phyloP scores from a whole-genome alignment of 306 rosid genomes.

The Trifolium repens region DNA sequence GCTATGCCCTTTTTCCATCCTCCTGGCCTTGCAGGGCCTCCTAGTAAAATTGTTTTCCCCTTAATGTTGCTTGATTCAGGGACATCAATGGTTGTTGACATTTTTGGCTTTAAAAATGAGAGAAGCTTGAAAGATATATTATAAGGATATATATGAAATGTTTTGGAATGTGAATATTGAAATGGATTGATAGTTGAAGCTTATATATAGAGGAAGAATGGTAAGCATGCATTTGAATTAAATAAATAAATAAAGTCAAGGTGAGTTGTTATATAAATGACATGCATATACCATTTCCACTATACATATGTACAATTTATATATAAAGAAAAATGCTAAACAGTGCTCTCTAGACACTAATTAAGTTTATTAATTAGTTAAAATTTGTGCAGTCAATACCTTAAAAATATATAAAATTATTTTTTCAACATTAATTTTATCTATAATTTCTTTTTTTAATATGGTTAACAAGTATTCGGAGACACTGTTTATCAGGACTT shows the following conservation, averaged over 20 bases:
- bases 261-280: slow-evolving; percentile 45
- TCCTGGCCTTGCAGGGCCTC: slow-evolving; percentile 32
- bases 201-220: slow-evolving; percentile 41
- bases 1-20: slow-evolving; percentile 70
- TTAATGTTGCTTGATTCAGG: slow-evolving; percentile 56
- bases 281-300: slow-evolving; percentile 37
- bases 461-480: too few relatives aligned
- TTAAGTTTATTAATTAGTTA: too few relatives aligned
- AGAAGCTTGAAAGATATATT: slow-evolving; percentile 26
- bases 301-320: not conserved
- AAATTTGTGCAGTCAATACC: too few relatives aligned
- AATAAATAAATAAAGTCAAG: slow-evolving; percentile 4
- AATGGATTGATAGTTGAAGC: slow-evolving; percentile 33
- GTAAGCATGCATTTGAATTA: slow-evolving; percentile 1
- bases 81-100: slow-evolving; percentile 68
- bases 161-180: slow-evolving; percentile 28
- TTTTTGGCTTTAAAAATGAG: slow-evolving; percentile 34
- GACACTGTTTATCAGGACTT: too few relatives aligned
- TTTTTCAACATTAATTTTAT: too few relatives aligned
- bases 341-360: too few relatives aligned
- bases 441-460: too few relatives aligned
- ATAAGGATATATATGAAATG: slow-evolving; percentile 5
- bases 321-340: too few relatives aligned
- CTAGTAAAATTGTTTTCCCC: slow-evolving; percentile 48
- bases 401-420: too few relatives aligned